Base-by-base conservation (phyloP, 1,284 basidiomycete species). In the Rhizoctonia solani region DNA sequence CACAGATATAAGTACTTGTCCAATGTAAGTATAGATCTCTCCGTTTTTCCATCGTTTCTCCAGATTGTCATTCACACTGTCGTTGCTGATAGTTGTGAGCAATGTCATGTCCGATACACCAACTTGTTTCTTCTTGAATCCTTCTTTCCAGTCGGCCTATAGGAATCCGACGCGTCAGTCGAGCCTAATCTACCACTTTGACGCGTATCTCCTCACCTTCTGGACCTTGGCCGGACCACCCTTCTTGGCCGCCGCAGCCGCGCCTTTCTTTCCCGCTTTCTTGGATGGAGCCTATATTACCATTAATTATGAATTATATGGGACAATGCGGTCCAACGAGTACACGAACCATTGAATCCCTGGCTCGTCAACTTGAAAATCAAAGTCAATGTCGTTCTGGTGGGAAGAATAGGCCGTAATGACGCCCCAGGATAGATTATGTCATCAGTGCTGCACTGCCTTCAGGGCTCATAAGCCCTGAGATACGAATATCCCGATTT, bases 1-100 rank as follows among this genome's bases (percentile, higher is more conserved):
- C 73, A 99, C 96, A 27, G 97, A 99, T 75, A 99, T 97, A 71
- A 99, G 80, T 49, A 99, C 97, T 73, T 92, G 85, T 41, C 97
- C 97, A 77, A 99, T 99, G 78, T 99, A 99, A 5, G 97, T 99
- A 78, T 99, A 99, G 74, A 99, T 99, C 80, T 99, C 96, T 66
- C 83, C 91, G 74, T 91, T 95, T 71, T 87, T 88, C 87, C 97
- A 99, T 68, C 96, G 86, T 78, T 96, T 94, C 82, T 97, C 89
- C 72, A 99, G 84, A 77, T 99, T 99, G 66, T 98, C 94, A 78
- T 98, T 99, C 84, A 99, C 89, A 73, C 90, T 90, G 75, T 99
- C 96, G 78, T 99, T 98, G 77, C 93, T 95, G 81, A 99, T 97
- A 58, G 94, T 97, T 63, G 92, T 92, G 70, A 99, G 82, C 70